Evolutionary conservation across 345 rosid genomes (phyloP), one percentile per base, ranked within the genome.

Genomic region (Aquilaria sinensis): DNA sequence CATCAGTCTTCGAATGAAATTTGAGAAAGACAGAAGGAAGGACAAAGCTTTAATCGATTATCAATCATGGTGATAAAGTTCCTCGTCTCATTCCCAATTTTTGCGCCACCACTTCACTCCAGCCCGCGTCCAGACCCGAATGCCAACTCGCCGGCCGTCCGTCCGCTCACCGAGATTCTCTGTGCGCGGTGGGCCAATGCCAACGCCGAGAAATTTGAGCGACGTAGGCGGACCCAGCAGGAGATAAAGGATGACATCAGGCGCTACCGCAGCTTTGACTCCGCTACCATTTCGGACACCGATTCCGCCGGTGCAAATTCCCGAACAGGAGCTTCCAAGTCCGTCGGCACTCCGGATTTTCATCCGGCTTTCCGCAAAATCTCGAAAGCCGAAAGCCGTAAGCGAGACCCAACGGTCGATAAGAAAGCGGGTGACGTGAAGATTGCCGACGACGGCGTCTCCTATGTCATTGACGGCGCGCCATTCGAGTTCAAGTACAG

Each of bases 401-500:
- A 70, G 48, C 47, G 65, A 62, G 37, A 65, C 1, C 51, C 72
- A 9, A 76, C 69, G 32, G 33, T 79, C 46, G 70, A 77, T 53
- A 53, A 78, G 15, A 78, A 77, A 59, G 77, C 88, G 0, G 70
- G 56, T 9, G 56, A 70, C 12, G 72, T 89, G 6, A 66, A 68
- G 57, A 37, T 94, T 14, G 78, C 85, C 55, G 89, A 86, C 0
- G 88, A 82, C 48, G 99, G 96, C 31, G 53, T 88, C 53, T 71
- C 95, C 45, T 90, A 83, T 64, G 83, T 86, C 51, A 77, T 88
- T 60, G 77, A 94, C 67, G 97, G 96, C 53, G 89, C 97, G 55
- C 97, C 99, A 31, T 94, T 86, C 33, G 95, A 90, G 81, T 90
- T 94, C 77, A 85, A 88, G 71, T 94, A 94, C 77, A 94, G 99